Conservation (phyloP, 2,329 filamentous ascomycete genomes). For the Trichocomaceae sp. region DNA sequence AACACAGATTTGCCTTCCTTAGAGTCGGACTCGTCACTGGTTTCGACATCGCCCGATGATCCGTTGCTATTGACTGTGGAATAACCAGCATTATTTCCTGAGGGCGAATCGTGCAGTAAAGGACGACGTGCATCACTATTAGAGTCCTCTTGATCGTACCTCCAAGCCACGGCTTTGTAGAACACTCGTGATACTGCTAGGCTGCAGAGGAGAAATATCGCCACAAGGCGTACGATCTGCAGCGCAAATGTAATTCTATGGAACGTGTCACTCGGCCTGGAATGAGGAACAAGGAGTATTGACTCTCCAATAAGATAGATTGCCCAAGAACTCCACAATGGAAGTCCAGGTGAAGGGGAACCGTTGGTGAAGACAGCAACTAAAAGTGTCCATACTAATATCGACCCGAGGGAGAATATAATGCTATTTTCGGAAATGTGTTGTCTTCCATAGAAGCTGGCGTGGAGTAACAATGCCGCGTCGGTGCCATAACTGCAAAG, state of each 20-base stretch:
- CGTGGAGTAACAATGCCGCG: slow-evolving; percentile 16
- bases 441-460: background rate
- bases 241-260: background rate
- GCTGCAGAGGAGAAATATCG: slow-evolving; percentile 5
- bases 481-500: slow-evolving; percentile 30
- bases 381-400: slow-evolving; percentile 58
- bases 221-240: slow-evolving; percentile 2
- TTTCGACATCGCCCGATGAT: background rate
- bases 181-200: background rate
- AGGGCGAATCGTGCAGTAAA: background rate
- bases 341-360: slow-evolving; percentile 52
- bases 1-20: background rate
- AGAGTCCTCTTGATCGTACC: background rate
- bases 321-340: slow-evolving; percentile 57
- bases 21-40: background rate
- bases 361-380: slow-evolving; percentile 49
- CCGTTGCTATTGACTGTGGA: slow-evolving; percentile 1
- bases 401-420: slow-evolving; percentile 17
- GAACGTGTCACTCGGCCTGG: slow-evolving; percentile 29
- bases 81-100: background rate
- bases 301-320: slow-evolving; percentile 54
- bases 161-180: background rate
- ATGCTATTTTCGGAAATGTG: slow-evolving; percentile 3
- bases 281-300: slow-evolving; percentile 11
- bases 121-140: slow-evolving; percentile 1